Conservation (phyloP, 129 eudicot genomes). For the Ambrosia artemisiifolia region DNA sequence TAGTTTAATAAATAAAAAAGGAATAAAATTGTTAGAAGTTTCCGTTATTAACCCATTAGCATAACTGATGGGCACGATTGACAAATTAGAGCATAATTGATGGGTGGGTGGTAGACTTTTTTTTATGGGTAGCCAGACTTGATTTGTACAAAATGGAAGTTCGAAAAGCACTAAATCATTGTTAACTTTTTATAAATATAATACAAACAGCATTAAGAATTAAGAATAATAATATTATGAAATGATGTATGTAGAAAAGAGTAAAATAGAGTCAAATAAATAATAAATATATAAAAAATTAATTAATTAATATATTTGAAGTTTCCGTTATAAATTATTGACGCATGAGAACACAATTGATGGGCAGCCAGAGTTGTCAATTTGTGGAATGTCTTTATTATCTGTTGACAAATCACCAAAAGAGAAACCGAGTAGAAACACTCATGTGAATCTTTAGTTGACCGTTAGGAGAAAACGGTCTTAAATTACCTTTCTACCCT, state of each 20-base stretch:
- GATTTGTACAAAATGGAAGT: too few species aligned
- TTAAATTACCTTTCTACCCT: slow-evolving; percentile 6
- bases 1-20: not conserved
- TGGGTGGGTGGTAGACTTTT: too few species aligned
- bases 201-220: not conserved
- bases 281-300: not conserved
- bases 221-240: not conserved
- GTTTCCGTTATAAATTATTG: slow-evolving; percentile 18
- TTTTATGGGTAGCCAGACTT: too few species aligned
- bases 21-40: not conserved
- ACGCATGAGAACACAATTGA: slow-evolving; percentile 4
- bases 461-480: slow-evolving; percentile 26
- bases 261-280: not conserved
- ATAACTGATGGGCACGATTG: not conserved
- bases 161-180: not conserved
- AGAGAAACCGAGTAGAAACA: slow-evolving; percentile 20
- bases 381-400: slow-evolving; percentile 17
- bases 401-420: slow-evolving; percentile 21
- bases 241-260: not conserved
- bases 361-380: slow-evolving; percentile 13
- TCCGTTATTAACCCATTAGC: slow-evolving; percentile 13
- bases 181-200: not conserved
- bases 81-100: not conserved
- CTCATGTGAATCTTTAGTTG: slow-evolving; percentile 25
- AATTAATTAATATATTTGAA: not conserved